Conservation (phyloP, 129 eudicot species). For the Glebionis coronaria region DNA sequence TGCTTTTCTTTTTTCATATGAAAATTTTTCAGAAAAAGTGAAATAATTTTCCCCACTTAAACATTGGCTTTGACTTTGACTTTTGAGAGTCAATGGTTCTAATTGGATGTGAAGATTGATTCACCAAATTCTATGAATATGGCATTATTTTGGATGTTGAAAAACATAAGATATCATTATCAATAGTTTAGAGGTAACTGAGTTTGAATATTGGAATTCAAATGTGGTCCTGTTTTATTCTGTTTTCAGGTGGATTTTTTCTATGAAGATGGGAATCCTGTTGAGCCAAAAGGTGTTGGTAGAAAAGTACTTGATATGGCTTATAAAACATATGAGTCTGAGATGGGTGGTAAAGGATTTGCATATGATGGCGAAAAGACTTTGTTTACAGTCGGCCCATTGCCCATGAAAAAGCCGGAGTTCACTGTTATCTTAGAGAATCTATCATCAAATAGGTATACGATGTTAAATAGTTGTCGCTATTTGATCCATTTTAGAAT, state of each 20-base stretch:
- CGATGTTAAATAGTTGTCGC: neutral
- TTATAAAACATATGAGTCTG: slow-evolving; percentile 27
- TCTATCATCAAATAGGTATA: slow-evolving; percentile 32
- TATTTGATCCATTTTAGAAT: neutral
- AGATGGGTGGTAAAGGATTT: slow-evolving; percentile 41
- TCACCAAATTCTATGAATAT: no score
- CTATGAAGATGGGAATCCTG: slow-evolving; percentile 51
- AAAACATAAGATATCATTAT: neutral
- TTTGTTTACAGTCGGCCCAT: slow-evolving; percentile 45
- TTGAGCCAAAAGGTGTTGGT: slow-evolving; percentile 48
- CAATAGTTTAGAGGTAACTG: neutral
- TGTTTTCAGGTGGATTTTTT: slow-evolving; percentile 35
- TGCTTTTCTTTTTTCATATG: no score
- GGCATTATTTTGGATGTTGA: neutral
- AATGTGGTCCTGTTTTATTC: slow-evolving; percentile 3
- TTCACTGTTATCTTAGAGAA: slow-evolving; percentile 50
- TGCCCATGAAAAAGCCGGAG: slow-evolving; percentile 40
- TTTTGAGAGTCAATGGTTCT: no score
- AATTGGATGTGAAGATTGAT: no score
- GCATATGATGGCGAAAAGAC: slow-evolving; percentile 58
- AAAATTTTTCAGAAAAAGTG: no score
- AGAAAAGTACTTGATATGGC: slow-evolving; percentile 42
- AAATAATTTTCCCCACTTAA: no score
- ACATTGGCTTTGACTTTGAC: no score
- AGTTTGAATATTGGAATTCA: slow-evolving; percentile 11